Percentiles rank a stretch among this genome's conserved stretches.
Conservation (phyloP, 768 basidiomycete species). For the Panaeolus papilionaceus region DNA sequence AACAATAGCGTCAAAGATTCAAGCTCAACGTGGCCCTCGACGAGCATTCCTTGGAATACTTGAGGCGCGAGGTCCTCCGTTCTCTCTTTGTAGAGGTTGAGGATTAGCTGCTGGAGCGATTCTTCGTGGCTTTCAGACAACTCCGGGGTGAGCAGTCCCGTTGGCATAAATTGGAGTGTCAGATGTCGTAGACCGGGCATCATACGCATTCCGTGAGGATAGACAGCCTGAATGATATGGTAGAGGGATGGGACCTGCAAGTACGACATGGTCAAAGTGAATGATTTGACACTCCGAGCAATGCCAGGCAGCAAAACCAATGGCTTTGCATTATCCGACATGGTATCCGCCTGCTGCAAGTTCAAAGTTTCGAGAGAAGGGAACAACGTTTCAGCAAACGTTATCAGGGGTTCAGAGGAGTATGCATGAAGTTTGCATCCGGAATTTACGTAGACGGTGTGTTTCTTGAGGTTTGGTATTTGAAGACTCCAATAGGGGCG, state of each 20-base stretch:
- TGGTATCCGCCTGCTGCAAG: not conserved
- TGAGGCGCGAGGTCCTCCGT: not conserved
- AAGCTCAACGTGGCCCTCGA: not conserved
- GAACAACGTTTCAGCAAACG: not conserved
- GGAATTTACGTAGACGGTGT: not conserved
- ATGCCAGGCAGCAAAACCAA: not conserved
- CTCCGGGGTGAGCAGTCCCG: not conserved
- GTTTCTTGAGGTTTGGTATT: not conserved
- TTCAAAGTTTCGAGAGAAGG: conserved; percentile 1
- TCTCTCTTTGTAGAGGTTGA: not conserved
- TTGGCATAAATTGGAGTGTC: not conserved
- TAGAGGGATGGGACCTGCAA: not conserved
- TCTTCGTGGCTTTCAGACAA: not conserved
- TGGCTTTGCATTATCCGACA: not conserved
- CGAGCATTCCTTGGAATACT: not conserved
- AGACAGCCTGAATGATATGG: not conserved
- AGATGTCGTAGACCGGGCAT: not conserved
- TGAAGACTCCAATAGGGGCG: conserved; percentile 8
- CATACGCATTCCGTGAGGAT: not conserved
- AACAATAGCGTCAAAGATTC: conserved; percentile 1
- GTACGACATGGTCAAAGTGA: not conserved
- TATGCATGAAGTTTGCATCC: conserved; percentile 1
- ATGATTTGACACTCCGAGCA: not conserved
- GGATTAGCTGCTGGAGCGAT: not conserved
- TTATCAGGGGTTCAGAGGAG: not conserved